Base-by-base conservation (phyloP, 1,139 yeast genomes). In the Protomyces inundatus region DNA sequence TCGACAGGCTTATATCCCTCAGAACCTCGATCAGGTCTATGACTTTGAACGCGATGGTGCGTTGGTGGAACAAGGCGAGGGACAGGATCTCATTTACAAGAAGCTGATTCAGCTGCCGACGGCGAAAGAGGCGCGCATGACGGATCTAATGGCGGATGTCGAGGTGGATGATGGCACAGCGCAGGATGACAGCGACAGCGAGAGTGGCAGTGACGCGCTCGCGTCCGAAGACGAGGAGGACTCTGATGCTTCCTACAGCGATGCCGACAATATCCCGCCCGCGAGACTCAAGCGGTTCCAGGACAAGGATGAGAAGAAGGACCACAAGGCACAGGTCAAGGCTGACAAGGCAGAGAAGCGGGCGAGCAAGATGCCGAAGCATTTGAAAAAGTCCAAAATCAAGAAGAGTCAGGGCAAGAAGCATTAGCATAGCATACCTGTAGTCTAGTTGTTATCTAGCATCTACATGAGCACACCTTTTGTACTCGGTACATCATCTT, bases 401-500 rank as follows among this genome's bases (percentile, higher is more conserved):
- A 64, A 64, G 42, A 54, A 57, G 54, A 54, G 61, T 42, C 48
- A 55, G 53, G 64, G 64, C 57, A 59, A 60, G 50, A 60, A 60
- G 58, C 54, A 39, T 42, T 42, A 42, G 48, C 48, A 42, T 42
- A 4, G 16, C 48, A 42, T 42, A n/a, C n/a, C n/a, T n/a, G n/a
- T n/a, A n/a, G 40, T 42, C 12, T 35, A 23, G 14, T 23, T 1
- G 12, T 5, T 5, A 16, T 39, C 33, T 42, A 23, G 23, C 23
- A 2, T 23, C 23, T 46, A 60, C 64, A 54, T 69, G 56, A 93
- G 80, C 6, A 93, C 98, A 60, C 98, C 98, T 77, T 93, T 93
- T 35, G 98, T 93, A 66, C 96, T 87, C 34, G 98, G 98, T 58
- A 93, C 90, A 68, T 93, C 98, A 71, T 90, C 80, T 34, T 86